Evolutionary conservation across 768 basidiomycete genomes (phyloP).

Genomic region (Russula abietina): DNA sequence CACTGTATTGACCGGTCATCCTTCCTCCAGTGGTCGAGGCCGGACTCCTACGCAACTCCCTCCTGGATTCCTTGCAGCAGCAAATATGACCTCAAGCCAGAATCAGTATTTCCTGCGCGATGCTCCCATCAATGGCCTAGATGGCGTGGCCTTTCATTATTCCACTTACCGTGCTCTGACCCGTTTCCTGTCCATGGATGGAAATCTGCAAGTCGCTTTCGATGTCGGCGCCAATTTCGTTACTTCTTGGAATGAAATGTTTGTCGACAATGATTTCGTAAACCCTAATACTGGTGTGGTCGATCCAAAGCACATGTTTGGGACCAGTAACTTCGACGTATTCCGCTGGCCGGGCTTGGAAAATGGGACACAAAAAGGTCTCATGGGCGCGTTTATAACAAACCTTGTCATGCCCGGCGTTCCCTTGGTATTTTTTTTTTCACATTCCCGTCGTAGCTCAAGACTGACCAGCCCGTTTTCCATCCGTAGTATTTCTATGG

Average conservation of each 20-base stretch:
- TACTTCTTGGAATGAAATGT: conserved; percentile 89
- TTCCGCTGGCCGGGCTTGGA: conserved; percentile 89
- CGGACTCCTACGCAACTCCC: conserved; percentile 71
- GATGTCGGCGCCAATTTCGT: conserved; percentile 79
- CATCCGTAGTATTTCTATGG: conserved; percentile 69
- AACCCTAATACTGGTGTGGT: conserved; percentile 58
- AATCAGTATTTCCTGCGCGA: conserved; percentile 78
- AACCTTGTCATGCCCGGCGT: conserved; percentile 83
- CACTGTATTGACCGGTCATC: background rate
- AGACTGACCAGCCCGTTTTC: conserved; percentile 18
- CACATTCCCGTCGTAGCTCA: background rate
- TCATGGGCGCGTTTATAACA: conserved; percentile 72
- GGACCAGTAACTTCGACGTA: conserved; percentile 91
- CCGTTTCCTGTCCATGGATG: conserved; percentile 93
- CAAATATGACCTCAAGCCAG: conserved; percentile 54
- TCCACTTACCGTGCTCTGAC: conserved; percentile 83
- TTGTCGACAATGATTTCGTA: conserved; percentile 80
- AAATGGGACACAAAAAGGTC: conserved; percentile 74
- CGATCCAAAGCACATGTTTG: conserved; percentile 87
- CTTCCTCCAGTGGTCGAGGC: conserved; percentile 65
- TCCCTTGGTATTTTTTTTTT: conserved; percentile 50
- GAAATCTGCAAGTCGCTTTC: conserved; percentile 86
- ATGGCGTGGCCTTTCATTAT: conserved; percentile 87
- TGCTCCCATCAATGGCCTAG: conserved; percentile 54
- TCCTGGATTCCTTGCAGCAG: conserved; percentile 59